Conservation (phyloP, 2,329 filamentous ascomycete genomes). For the Colletotrichum trifolii region DNA sequence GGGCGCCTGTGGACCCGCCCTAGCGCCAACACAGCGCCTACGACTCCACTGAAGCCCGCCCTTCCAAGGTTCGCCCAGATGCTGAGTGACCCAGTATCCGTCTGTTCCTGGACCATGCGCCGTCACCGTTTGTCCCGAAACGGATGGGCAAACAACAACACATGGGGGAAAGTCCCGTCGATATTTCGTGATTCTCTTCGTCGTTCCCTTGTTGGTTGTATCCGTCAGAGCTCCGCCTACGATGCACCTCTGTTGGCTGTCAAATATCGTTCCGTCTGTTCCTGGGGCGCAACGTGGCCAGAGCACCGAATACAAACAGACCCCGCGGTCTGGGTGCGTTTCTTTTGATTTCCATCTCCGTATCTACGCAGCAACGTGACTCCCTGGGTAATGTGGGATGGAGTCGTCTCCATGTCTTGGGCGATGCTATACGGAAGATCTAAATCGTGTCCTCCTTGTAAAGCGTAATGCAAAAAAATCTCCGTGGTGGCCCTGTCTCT, state of each 20-base stretch:
- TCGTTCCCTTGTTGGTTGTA: too few species aligned
- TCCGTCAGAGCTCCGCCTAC: constrained; percentile 10
- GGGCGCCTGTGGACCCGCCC: constrained; percentile 5
- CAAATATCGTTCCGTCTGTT: neutral
- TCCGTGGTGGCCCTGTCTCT: neutral
- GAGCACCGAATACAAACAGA: constrained; percentile 1
- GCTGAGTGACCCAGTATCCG: too few species aligned
- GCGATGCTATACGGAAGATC: constrained; percentile 9
- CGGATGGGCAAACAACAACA: too few species aligned
- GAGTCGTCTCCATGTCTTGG: constrained; percentile 1
- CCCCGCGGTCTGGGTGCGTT: constrained; percentile 2
- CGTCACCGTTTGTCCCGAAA: too few species aligned
- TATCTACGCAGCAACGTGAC: too few species aligned
- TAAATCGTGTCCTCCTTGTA: neutral
- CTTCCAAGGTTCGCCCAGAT: too few species aligned
- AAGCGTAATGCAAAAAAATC: neutral
- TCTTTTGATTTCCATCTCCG: neutral
- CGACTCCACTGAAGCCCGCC: too few species aligned
- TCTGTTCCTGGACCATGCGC: too few species aligned
- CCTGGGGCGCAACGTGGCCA: constrained; percentile 9
- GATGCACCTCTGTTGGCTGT: constrained; percentile 13
- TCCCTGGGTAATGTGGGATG: neutral
- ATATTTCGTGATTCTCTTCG: too few species aligned
- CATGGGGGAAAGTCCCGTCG: too few species aligned
- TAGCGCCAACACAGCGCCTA: constrained; percentile 4